A percentile compares a stretch with the other conserved stretches of the same genome.
These are phyloP conservation scores for Coemansia sp. DNA, from an alignment of 192 early-diverging fungal species.

Conservation along the genomic window DNA sequence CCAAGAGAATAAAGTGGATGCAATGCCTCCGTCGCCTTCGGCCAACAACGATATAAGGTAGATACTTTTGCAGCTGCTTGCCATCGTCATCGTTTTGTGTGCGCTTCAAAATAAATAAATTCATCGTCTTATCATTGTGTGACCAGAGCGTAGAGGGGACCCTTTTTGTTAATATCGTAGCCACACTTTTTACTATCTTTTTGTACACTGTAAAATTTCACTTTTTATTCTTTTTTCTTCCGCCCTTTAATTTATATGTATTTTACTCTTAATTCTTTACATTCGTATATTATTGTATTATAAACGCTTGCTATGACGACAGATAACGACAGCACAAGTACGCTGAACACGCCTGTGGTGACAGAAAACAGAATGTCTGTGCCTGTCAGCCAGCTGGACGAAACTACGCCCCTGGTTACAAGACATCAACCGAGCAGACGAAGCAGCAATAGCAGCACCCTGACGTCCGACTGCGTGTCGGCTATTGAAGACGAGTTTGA, in stretches of 20 bases:
- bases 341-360: not conserved
- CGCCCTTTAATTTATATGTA: not conserved
- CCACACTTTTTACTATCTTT: not conserved
- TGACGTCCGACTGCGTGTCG: not conserved
- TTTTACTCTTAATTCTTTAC: not conserved
- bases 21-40: not conserved
- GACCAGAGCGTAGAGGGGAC: too few relatives aligned
- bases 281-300: not conserved
- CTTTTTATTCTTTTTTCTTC: not conserved
- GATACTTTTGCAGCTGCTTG: too few relatives aligned
- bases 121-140: too few relatives aligned
- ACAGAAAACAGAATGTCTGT: not conserved
- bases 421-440: conserved; percentile 1
- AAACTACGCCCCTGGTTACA: conserved; percentile 4
- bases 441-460: conserved; percentile 1
- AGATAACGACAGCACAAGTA: not conserved
- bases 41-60: conserved; percentile 1
- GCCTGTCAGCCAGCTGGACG: not conserved
- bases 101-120: too few relatives aligned
- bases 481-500: conserved; percentile 41
- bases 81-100: not conserved
- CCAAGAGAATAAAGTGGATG: too few relatives aligned
- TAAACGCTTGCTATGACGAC: not conserved
- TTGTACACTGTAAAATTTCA: not conserved
- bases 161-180: too few relatives aligned